Conservation (phyloP, 208 protist species). For the Leishmania turanica region DNA sequence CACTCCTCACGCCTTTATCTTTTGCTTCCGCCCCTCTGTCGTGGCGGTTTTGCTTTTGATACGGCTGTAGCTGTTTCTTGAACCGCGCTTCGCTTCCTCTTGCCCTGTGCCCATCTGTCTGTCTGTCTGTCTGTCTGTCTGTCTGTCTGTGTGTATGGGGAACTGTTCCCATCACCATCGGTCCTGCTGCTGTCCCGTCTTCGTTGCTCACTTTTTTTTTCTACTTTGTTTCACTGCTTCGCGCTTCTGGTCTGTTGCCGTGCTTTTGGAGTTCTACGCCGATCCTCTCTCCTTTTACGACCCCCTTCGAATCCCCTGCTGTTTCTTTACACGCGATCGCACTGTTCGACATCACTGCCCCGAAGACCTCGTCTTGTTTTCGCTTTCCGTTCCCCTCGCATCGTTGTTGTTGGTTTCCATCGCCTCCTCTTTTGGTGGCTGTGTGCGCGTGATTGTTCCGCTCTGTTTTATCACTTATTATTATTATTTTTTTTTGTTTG, state of each 20-base stretch:
- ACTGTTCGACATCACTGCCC: not conserved
- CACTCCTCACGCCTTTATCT: not conserved
- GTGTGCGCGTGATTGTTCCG: not conserved
- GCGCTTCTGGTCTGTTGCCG: not conserved
- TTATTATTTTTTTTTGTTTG: too few relatives aligned
- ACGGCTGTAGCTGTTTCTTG: not conserved
- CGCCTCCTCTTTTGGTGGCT: slow-evolving; percentile 1
- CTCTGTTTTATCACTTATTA: not conserved
- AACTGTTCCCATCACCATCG: not conserved
- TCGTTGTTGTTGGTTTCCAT: not conserved
- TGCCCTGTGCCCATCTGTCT: too few relatives aligned
- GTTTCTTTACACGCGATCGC: not conserved
- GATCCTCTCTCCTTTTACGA: not conserved
- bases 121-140: not conserved
- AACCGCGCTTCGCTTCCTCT: not conserved
- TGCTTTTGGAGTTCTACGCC: not conserved
- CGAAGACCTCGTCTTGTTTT: not conserved
- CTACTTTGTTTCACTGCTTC: not conserved
- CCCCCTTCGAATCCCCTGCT: not conserved
- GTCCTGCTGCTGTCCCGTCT: not conserved
- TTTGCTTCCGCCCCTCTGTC: not conserved
- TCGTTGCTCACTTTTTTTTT: not conserved
- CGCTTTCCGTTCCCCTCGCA: not conserved
- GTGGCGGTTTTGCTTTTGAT: not conserved
- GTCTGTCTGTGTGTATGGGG: not conserved